A percentile compares a stretch with the other conserved stretches of the same genome.
Evolutionary conservation across 768 basidiomycete species (phyloP).

Genomic region (Mycena maculata): DNA sequence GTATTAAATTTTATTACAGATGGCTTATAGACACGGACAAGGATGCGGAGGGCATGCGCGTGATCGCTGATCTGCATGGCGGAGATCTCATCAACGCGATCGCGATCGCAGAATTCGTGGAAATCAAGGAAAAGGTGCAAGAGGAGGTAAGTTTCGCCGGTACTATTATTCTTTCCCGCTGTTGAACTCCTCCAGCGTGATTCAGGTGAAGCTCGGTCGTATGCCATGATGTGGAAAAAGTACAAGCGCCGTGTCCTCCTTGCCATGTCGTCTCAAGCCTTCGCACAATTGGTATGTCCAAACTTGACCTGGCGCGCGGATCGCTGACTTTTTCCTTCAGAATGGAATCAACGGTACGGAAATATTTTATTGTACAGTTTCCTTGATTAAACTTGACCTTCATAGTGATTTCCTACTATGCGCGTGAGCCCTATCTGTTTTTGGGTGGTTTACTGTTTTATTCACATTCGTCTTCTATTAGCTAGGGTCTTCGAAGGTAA

Average conservation of each 20-base stretch:
- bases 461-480: constrained; percentile 41
- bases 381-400: not conserved
- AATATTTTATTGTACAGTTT: constrained; percentile 21
- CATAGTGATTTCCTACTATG: constrained; percentile 94
- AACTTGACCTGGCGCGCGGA: not conserved
- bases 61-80: constrained; percentile 91
- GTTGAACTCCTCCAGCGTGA: constrained; percentile 63
- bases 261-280: constrained; percentile 95
- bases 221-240: constrained; percentile 84
- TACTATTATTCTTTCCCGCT: not conserved
- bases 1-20: constrained; percentile 49
- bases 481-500: constrained; percentile 92
- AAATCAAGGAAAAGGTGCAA: constrained; percentile 85
- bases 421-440: constrained; percentile 66
- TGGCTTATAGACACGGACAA: constrained; percentile 92
- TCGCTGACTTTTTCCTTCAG: constrained; percentile 51
- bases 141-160: constrained; percentile 64
- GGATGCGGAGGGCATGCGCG: constrained; percentile 85
- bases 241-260: constrained; percentile 91
- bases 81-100: constrained; percentile 74
- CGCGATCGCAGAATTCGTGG: constrained; percentile 87
- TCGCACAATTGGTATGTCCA: constrained; percentile 83
- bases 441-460: constrained; percentile 2
- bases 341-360: constrained; percentile 92
- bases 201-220: constrained; percentile 79